Conservation (phyloP, 2,329 filamentous ascomycete genomes). For the Xylariaceae sp. region DNA sequence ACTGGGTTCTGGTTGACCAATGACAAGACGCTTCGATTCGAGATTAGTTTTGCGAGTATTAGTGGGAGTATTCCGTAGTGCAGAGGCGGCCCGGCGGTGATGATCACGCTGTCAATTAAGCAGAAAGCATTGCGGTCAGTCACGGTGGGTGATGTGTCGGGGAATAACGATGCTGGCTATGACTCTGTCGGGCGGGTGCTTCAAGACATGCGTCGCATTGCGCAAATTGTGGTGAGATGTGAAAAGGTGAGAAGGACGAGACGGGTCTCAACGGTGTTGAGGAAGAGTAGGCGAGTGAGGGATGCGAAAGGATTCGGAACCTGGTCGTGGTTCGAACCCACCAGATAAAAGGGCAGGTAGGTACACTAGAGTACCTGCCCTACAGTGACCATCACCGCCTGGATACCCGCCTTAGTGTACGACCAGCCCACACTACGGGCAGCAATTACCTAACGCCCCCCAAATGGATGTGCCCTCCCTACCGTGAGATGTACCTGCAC, state of each 20-base stretch:
- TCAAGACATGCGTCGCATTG: background rate
- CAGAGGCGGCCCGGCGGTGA: background rate
- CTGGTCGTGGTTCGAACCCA: conserved; percentile 16
- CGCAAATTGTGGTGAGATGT: background rate
- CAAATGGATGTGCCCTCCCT: too few species aligned
- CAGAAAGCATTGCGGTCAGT: background rate
- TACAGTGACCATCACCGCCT: background rate
- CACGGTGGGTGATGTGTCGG: background rate
- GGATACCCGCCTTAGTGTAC: too few species aligned
- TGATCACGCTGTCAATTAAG: conserved; percentile 10
- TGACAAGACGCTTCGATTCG: conserved; percentile 2
- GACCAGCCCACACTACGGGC: too few species aligned
- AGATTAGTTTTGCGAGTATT: conserved; percentile 6
- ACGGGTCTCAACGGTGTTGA: background rate
- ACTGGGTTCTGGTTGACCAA: background rate
- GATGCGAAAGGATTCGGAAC: conserved; percentile 22
- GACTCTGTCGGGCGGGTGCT: background rate
- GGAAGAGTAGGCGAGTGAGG: conserved; percentile 9
- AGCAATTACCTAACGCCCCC: too few species aligned
- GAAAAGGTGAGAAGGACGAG: conserved; percentile 3
- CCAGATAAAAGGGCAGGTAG: background rate
- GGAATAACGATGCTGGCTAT: background rate
- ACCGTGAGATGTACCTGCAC: background rate
- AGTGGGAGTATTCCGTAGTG: background rate
- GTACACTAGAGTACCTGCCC: background rate